These are phyloP conservation scores for Trypanosoma melophagium DNA, from an alignment of 208 protist genomes.

Conservation along the genomic window DNA sequence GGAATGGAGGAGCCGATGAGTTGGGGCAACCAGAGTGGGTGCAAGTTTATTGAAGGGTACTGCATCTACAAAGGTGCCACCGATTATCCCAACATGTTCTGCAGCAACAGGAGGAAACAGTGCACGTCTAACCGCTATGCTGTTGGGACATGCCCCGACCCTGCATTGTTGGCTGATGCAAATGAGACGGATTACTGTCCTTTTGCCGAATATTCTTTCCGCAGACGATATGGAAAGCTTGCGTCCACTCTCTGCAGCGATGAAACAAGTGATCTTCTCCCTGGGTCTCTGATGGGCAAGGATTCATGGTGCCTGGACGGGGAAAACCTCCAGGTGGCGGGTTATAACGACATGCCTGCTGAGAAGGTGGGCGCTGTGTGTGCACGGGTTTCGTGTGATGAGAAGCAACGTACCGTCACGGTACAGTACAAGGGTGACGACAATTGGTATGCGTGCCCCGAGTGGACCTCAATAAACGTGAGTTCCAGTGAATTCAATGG, in stretches of 20 bases:
- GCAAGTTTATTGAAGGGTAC: constrained; percentile 42
- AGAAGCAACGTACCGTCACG: neutral
- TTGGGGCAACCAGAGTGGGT: constrained; percentile 72
- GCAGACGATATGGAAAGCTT: neutral
- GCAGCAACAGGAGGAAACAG: neutral
- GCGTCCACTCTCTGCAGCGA: too few species aligned
- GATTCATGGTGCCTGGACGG: neutral
- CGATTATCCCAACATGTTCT: constrained; percentile 55
- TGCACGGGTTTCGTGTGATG: constrained; percentile 25
- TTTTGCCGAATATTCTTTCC: neutral
- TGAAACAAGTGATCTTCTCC: too few species aligned
- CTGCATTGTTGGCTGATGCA: neutral
- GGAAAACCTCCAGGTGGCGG: constrained; percentile 2
- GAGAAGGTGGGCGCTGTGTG: constrained; percentile 23
- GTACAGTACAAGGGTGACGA: constrained; percentile 1
- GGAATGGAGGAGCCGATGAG: constrained; percentile 56
- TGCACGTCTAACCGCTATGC: neutral
- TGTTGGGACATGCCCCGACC: neutral
- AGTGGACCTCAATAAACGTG: neutral
- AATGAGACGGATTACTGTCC: constrained; percentile 1
- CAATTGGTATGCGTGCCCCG: constrained; percentile 8
- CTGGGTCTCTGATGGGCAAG: neutral
- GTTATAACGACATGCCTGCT: neutral
- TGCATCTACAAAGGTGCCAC: constrained; percentile 40
- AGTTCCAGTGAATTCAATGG: neutral